Percentiles rank a stretch among this genome's conserved stretches.
phyloP scores from a whole-genome alignment of 2,329 filamentous ascomycete species.

The Decorospora gaudefroyi region DNA sequence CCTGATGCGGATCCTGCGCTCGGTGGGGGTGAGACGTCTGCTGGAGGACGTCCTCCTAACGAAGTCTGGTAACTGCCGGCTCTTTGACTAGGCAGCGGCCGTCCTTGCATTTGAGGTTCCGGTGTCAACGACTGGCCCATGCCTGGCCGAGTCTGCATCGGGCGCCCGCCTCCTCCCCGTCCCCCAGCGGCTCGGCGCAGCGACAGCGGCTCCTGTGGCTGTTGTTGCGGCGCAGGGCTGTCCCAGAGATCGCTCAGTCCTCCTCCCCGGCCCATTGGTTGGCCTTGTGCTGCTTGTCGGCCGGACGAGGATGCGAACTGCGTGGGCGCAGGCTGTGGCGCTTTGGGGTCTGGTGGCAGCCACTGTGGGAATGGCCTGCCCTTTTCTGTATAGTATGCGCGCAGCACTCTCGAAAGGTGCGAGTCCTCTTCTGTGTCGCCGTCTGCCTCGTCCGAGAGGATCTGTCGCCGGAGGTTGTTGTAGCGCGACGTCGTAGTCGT shows the following conservation, averaged over 20 bases:
- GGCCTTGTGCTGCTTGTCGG: slow-evolving; percentile 38
- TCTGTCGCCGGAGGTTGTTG: slow-evolving; percentile 64
- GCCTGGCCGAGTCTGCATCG: slow-evolving; percentile 31
- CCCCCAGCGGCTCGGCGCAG: slow-evolving; percentile 53
- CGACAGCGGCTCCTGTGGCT: slow-evolving; percentile 49
- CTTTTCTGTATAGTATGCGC: slow-evolving; percentile 91
- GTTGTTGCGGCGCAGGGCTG: slow-evolving; percentile 45
- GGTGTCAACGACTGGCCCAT: slow-evolving; percentile 41
- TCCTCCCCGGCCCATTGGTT: slow-evolving; percentile 44
- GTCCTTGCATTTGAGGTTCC: slow-evolving; percentile 50
- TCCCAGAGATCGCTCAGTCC: slow-evolving; percentile 66
- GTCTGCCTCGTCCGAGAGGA: slow-evolving; percentile 65
- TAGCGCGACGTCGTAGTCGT: slow-evolving; percentile 62
- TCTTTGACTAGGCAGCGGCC: slow-evolving; percentile 73
- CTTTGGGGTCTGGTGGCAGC: slow-evolving; percentile 89
- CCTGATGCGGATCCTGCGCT: slow-evolving; percentile 44
- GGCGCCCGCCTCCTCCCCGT: slow-evolving; percentile 43
- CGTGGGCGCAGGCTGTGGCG: slow-evolving; percentile 55
- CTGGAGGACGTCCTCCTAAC: slow-evolving; percentile 43
- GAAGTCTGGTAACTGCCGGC: slow-evolving; percentile 73
- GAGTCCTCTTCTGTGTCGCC: slow-evolving; percentile 78
- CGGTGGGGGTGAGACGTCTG: slow-evolving; percentile 47
- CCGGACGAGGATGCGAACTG: slow-evolving; percentile 58
- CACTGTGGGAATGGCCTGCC: slow-evolving; percentile 78
- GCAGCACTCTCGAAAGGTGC: slow-evolving; percentile 89